These are phyloP conservation scores for Yamadazyma insecticola DNA, from an alignment of 805 yeast species.

Conservation along the genomic window DNA sequence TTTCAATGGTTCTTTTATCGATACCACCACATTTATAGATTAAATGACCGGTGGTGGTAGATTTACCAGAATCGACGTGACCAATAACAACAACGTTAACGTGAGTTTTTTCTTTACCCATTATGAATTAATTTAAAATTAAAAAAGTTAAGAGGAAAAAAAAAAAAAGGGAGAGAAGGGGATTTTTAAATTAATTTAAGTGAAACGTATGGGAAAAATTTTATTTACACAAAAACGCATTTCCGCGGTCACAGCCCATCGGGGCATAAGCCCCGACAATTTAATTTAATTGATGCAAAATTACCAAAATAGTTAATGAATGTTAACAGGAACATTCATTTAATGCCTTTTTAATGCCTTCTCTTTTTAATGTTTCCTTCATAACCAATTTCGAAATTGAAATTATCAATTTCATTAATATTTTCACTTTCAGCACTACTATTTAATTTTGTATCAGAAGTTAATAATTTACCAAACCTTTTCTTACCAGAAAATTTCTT, in stretches of 20 bases:
- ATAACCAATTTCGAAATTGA: slow-evolving; percentile 8
- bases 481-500: slow-evolving; percentile 40
- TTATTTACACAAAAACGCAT: too few species aligned
- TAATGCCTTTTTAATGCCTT: background rate
- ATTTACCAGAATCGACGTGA: slow-evolving; percentile 95
- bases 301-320: too few species aligned
- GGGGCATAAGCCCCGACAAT: too few species aligned
- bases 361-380: slow-evolving; percentile 8
- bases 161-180: background rate
- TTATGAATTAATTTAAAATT: slow-evolving; percentile 5
- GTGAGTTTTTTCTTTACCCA: slow-evolving; percentile 96
- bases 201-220: too few species aligned
- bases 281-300: too few species aligned
- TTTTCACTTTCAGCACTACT: slow-evolving; percentile 1
- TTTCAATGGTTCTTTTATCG: slow-evolving; percentile 97
- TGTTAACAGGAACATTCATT: too few species aligned
- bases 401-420: slow-evolving; percentile 8
- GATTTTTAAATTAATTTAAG: too few species aligned
- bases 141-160: background rate
- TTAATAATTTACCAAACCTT: slow-evolving; percentile 34
- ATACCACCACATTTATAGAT: slow-evolving; percentile 99
- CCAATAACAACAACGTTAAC: slow-evolving; percentile 99
- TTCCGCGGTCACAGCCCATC: too few species aligned
- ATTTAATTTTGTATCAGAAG: slow-evolving; percentile 3
- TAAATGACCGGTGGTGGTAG: slow-evolving; percentile 99